Percentiles rank a stretch among this genome's conserved stretches.
Conservation (phyloP, 371 early-diverging fungal genomes). For the Thermomucor indicae-seudaticae region DNA sequence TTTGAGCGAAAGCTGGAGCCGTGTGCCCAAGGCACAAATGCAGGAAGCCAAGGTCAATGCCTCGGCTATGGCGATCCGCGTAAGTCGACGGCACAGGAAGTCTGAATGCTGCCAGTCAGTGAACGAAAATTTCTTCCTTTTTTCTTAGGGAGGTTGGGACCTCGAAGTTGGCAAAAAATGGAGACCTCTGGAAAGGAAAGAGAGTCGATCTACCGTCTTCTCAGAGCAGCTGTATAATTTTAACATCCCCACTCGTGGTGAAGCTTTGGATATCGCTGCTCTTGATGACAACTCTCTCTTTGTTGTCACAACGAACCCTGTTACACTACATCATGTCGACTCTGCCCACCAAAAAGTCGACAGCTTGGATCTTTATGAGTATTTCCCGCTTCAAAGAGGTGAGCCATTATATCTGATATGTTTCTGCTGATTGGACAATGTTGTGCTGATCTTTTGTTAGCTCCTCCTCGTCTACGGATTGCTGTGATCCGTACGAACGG, state of each 20-base stretch:
- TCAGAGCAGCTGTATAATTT: constrained; percentile 71
- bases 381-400: constrained; percentile 65
- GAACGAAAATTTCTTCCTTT: background rate
- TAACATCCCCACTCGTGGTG: constrained; percentile 68
- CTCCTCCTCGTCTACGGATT: constrained; percentile 57
- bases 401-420: background rate
- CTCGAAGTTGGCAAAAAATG: constrained; percentile 51
- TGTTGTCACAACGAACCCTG: constrained; percentile 66
- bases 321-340: constrained; percentile 64
- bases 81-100: constrained; percentile 4
- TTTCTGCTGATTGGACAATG: background rate
- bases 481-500: constrained; percentile 42
- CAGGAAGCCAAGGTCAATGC: constrained; percentile 12
- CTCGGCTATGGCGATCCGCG: constrained; percentile 40
- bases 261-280: constrained; percentile 62
- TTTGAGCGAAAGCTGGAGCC: constrained; percentile 63
- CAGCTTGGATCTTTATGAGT: constrained; percentile 74
- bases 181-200: constrained; percentile 63
- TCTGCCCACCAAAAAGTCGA: constrained; percentile 50
- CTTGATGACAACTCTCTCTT: constrained; percentile 53
- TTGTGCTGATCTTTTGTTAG: constrained; percentile 19
- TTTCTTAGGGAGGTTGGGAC: constrained; percentile 53
- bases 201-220: constrained; percentile 61
- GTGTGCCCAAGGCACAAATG: constrained; percentile 12
- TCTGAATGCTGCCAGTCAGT: background rate